A percentile compares a stretch with the other conserved stretches of the same genome.
These are phyloP conservation scores for Scytalidium sp. DNA, from an alignment of 2,329 filamentous ascomycete species.

Conservation along the genomic window DNA sequence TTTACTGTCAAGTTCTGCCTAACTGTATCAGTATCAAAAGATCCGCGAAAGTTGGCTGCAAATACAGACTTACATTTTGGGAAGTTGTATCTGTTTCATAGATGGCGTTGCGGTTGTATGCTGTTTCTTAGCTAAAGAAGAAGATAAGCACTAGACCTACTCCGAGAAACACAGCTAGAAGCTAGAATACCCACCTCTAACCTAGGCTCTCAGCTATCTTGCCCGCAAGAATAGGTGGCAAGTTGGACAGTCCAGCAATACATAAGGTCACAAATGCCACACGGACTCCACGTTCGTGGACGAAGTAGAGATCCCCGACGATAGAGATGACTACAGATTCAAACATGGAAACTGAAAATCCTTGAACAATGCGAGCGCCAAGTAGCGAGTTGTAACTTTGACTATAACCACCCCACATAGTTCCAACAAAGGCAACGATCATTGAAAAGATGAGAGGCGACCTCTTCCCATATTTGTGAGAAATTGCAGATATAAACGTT, in stretches of 20 bases:
- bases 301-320: slow-evolving; percentile 40
- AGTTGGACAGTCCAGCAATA: slow-evolving; percentile 34
- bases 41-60: neutral
- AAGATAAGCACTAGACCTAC: slow-evolving; percentile 37
- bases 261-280: slow-evolving; percentile 37
- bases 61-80: neutral
- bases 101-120: slow-evolving; percentile 33
- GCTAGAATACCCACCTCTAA: slow-evolving; percentile 42
- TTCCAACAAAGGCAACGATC: neutral
- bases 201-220: slow-evolving; percentile 33
- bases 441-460: neutral
- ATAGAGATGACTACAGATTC: slow-evolving; percentile 23
- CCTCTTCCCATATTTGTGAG: neutral
- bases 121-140: slow-evolving; percentile 49
- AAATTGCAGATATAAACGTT: slow-evolving; percentile 2
- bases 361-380: slow-evolving; percentile 11
- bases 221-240: slow-evolving; percentile 35
- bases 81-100: slow-evolving; percentile 6
- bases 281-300: slow-evolving; percentile 38
- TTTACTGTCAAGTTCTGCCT: too few species aligned
- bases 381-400: neutral
- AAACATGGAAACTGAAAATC: slow-evolving; percentile 9
- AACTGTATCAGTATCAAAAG: too few species aligned
- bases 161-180: slow-evolving; percentile 43
- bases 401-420: neutral